Evolutionary conservation across 257 asterid genomes (phyloP).

Genomic region (Verbascum thapsus): DNA sequence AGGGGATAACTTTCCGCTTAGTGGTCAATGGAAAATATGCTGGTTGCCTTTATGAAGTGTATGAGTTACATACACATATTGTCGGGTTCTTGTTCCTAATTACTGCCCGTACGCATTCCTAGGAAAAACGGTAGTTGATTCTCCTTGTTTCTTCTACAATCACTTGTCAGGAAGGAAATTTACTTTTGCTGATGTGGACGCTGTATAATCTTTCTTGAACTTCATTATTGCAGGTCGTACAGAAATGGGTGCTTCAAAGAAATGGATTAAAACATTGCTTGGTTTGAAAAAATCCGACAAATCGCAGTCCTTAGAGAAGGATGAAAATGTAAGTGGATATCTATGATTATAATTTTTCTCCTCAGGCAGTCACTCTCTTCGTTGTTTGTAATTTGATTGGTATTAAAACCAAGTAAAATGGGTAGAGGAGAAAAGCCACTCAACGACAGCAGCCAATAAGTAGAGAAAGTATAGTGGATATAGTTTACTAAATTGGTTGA

Average conservation of each 20-base stretch:
- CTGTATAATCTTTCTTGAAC: conserved; percentile 24
- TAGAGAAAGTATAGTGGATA: neutral
- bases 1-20: neutral
- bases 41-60: conserved; percentile 17
- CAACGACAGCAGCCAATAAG: neutral
- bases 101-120: neutral
- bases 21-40: conserved; percentile 2
- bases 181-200: neutral
- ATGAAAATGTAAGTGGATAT: conserved; percentile 62
- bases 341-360: conserved; percentile 11
- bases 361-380: neutral
- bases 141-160: conserved; percentile 6
- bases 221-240: conserved; percentile 48
- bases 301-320: conserved; percentile 61
- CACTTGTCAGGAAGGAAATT: conserved; percentile 10
- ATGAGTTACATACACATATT: conserved; percentile 2
- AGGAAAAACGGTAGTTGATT: conserved; percentile 1
- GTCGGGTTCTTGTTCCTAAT: conserved; percentile 14
- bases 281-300: conserved; percentile 77
- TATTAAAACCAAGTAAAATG: conserved; percentile 16
- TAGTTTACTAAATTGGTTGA: conserved; percentile 2
- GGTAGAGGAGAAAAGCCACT: conserved; percentile 14
- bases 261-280: conserved; percentile 84
- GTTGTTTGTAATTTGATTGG: conserved; percentile 8
- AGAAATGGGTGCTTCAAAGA: conserved; percentile 85